Conservation (phyloP, 176 grass and related monocot species). For the Triticum aestivum region IWGSC_CS_RefSeq_v2.1 NC_057814.1:529965513-529966012, state of each 20-base stretch:
- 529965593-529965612: neutral
- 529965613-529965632: conserved; percentile 65
- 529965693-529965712: conserved; percentile 79
- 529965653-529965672: conserved; percentile 87
- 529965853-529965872: conserved; percentile 70
- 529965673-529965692: conserved; percentile 68
- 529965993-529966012: neutral
- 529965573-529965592: neutral
- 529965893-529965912: conserved; percentile 95
- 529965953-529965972: neutral
- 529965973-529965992: neutral
- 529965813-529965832: conserved; percentile 53
- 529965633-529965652: conserved; percentile 66
- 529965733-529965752: neutral
- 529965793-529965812: conserved; percentile 17
- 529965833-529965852: conserved; percentile 68
- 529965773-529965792: neutral
- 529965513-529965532: neutral
- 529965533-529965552: neutral
- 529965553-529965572: neutral
- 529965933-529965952: neutral
- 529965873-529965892: conserved; percentile 82
- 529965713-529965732: conserved; percentile 27
- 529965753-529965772: neutral
- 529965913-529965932: neutral